Conservation (phyloP, 2,329 filamentous ascomycete species). For the Microcyclospora tardicrescens region DNA sequence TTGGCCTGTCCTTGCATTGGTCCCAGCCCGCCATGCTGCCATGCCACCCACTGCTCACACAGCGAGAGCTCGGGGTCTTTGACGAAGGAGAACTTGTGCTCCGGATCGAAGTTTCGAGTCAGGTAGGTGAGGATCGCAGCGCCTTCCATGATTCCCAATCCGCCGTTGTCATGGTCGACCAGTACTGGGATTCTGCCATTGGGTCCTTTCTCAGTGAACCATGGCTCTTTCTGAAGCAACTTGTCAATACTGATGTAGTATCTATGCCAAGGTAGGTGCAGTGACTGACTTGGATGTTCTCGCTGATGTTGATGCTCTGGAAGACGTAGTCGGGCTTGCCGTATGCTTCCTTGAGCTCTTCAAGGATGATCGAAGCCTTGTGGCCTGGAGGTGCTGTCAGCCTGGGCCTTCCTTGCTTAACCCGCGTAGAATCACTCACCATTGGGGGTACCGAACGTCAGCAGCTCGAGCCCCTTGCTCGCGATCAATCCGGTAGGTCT, state of each 20-base stretch:
- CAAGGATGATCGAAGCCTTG: slow-evolving; percentile 49
- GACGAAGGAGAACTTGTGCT: slow-evolving; percentile 34
- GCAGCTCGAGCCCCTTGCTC: slow-evolving; percentile 50
- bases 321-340: slow-evolving; percentile 44
- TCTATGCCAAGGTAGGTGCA: not conserved
- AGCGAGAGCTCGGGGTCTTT: slow-evolving; percentile 34
- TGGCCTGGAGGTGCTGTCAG: slow-evolving; percentile 6
- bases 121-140: slow-evolving; percentile 32
- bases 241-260: not conserved
- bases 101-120: slow-evolving; percentile 33
- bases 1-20: slow-evolving; percentile 28
- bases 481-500: slow-evolving; percentile 46
- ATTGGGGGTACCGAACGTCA: slow-evolving; percentile 42
- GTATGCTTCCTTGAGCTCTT: slow-evolving; percentile 55
- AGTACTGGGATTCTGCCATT: slow-evolving; percentile 56
- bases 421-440: slow-evolving; percentile 11
- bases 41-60: slow-evolving; percentile 48
- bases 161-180: slow-evolving; percentile 50
- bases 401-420: not conserved
- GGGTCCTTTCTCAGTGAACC: slow-evolving; percentile 50
- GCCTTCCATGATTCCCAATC: slow-evolving; percentile 40
- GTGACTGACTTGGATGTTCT: slow-evolving; percentile 41
- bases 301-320: slow-evolving; percentile 45
- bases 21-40: slow-evolving; percentile 36
- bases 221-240: slow-evolving; percentile 40